Base-by-base conservation (phyloP, 2,329 filamentous ascomycete genomes). In the Iodosphaeria phyllophila region DNA sequence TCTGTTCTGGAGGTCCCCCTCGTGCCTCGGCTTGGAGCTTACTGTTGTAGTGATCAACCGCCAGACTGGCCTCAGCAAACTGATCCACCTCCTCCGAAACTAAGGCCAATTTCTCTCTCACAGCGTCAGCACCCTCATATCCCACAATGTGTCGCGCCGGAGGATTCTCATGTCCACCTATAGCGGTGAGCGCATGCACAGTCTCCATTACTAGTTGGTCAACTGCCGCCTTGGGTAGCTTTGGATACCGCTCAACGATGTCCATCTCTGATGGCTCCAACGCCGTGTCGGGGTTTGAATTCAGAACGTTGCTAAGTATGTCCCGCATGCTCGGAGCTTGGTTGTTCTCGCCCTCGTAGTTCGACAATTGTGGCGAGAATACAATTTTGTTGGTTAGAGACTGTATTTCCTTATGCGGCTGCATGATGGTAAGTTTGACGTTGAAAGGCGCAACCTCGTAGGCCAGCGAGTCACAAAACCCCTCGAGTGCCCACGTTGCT, bases 371-470 rank as follows among this genome's bases (percentile, higher is more conserved):
- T 5, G 86, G 84, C 3, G 79, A 77, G 36, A 86, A 80, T 24
- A 73, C 76, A 38, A 95, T 76, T 28, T 75, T 73, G 51, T 92
- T 92, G 15, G 80, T 89, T 29, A 95, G 60, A 16, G 82, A 72
- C 34, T 76, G 72, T 32, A 92, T 79, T 54, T 95, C 86, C 52
- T 92, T 82, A 50, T 83, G 91, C 14, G 84, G 83, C 56, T 98
- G 86, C 22, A 98, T 75, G 36, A 95, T 84, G 20, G 83, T 93
- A 48, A 95, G 69, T 49, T 86, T 92, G 54, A 95, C 72, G 51
- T 93, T 93, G 57, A 95, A 95, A 0, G 89, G 89, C 1, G 86
- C 78, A 34, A 98, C 77, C 51, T 98, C 89, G 50, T 93, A 98
- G 2, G 86, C 84, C 13, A 98, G 62, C 30, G 80, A 82, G 51